Conservation (phyloP, 331 rosid species). For the Arachis monticola region DNA sequence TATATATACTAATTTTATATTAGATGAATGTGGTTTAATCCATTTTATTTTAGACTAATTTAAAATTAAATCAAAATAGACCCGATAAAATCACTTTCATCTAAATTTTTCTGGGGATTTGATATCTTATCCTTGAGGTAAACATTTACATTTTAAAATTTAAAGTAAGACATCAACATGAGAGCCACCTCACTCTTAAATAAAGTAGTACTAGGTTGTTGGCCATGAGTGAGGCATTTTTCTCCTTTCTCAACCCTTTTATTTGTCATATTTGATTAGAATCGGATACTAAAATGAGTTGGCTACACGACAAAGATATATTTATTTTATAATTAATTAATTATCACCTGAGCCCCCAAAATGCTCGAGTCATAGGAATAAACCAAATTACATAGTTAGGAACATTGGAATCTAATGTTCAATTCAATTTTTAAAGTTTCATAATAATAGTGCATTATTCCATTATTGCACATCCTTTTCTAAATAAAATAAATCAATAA, state of each 20-base stretch:
- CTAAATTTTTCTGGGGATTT: too few relatives aligned
- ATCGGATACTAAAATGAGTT: constrained; percentile 20
- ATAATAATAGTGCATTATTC: background rate
- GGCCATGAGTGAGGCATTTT: constrained; percentile 52
- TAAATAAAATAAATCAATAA: background rate
- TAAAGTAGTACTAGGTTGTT: constrained; percentile 77
- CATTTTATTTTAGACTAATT: too few relatives aligned
- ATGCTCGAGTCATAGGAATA: too few relatives aligned
- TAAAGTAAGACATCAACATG: constrained; percentile 31
- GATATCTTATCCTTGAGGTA: too few relatives aligned
- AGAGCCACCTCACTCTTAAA: constrained; percentile 38
- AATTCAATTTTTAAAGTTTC: background rate
- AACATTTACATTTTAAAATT: background rate
- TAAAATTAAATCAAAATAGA: too few relatives aligned
- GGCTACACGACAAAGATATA: constrained; percentile 24
- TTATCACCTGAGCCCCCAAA: constrained; percentile 1
- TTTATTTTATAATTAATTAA: constrained; percentile 7
- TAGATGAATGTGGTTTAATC: too few relatives aligned
- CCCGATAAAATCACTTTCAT: too few relatives aligned
- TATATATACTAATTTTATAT: too few relatives aligned
- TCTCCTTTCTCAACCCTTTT: constrained; percentile 14
- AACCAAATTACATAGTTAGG: background rate
- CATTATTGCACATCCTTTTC: background rate
- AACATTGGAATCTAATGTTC: constrained; percentile 11
- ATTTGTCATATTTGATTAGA: constrained; percentile 13